Evolutionary conservation across 768 basidiomycete species (phyloP).

Genomic region (Pleurotus tuoliensis): DNA sequence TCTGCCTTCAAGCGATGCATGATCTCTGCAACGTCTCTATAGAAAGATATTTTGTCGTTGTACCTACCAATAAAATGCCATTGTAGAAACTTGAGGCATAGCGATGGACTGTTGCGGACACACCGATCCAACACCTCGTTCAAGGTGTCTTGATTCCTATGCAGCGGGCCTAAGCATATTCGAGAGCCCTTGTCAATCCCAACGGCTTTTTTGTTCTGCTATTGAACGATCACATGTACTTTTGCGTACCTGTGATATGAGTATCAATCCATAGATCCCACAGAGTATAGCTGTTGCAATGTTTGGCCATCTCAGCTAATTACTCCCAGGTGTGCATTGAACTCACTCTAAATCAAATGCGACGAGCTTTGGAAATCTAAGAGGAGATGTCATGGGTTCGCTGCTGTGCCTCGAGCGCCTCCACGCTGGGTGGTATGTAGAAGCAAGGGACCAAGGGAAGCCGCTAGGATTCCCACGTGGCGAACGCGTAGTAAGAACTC

Average conservation of each 20-base stretch:
- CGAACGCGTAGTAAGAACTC: no score
- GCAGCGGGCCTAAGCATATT: slow-evolving; percentile 42
- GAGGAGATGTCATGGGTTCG: background rate
- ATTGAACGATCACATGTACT: background rate
- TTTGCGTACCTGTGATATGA: slow-evolving; percentile 51
- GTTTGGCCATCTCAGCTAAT: background rate
- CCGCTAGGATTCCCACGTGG: no score
- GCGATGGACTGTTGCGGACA: slow-evolving; percentile 2
- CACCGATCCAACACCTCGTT: slow-evolving; percentile 53
- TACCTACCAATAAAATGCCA: slow-evolving; percentile 31
- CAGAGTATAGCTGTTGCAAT: slow-evolving; percentile 61
- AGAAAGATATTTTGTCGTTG: slow-evolving; percentile 61
- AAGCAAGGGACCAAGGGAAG: no score
- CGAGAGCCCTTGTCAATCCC: background rate
- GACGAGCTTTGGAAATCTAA: slow-evolving; percentile 49
- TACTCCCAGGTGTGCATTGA: background rate
- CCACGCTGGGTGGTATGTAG: no score
- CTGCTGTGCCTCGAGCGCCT: no score
- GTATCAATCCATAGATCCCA: slow-evolving; percentile 90
- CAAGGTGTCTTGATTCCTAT: slow-evolving; percentile 36
- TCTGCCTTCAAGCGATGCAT: slow-evolving; percentile 51
- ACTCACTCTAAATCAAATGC: slow-evolving; percentile 81
- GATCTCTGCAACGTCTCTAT: slow-evolving; percentile 72
- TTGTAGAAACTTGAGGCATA: background rate
- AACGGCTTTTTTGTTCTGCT: background rate